phyloP scores from a whole-genome alignment of 306 rosid species.

The Albizia julibrissin region DNA sequence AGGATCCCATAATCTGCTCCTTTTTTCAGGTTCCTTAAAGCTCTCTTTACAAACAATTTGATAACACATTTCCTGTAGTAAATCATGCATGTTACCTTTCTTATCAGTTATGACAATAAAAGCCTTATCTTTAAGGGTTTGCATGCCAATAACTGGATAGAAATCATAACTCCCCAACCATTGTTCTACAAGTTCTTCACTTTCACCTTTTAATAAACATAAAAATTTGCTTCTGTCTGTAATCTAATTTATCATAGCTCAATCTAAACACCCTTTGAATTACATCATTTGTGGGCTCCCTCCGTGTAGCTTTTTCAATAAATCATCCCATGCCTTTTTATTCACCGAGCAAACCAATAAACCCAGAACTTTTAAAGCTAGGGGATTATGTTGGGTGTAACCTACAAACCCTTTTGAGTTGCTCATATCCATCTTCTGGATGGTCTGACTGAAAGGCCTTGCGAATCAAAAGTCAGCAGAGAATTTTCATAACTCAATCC shows the following conservation, averaged over 20 bases:
- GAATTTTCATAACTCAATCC: neutral
- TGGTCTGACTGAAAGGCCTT: neutral
- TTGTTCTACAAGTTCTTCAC: neutral
- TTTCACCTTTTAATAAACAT: neutral
- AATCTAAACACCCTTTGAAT: neutral
- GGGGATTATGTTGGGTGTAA: neutral
- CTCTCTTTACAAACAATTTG: neutral
- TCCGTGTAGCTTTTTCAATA: neutral
- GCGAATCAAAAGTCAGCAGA: neutral
- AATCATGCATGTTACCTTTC: neutral
- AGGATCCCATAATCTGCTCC: neutral
- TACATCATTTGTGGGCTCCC: neutral
- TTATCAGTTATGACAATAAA: neutral
- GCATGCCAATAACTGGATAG: neutral
- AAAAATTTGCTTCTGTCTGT: neutral
- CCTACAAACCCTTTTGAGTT: neutral
- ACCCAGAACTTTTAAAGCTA: neutral
- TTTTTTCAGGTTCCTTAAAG: neutral
- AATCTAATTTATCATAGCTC: neutral
- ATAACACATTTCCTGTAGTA: neutral
- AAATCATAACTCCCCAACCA: neutral
- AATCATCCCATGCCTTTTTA: constrained; percentile 1
- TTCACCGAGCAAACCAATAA: neutral
- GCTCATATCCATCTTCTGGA: neutral
- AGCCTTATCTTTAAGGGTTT: neutral